These are phyloP conservation scores for Pleurotus pulmonarius DNA, from an alignment of 768 basidiomycete species.

Conservation along the genomic window DNA sequence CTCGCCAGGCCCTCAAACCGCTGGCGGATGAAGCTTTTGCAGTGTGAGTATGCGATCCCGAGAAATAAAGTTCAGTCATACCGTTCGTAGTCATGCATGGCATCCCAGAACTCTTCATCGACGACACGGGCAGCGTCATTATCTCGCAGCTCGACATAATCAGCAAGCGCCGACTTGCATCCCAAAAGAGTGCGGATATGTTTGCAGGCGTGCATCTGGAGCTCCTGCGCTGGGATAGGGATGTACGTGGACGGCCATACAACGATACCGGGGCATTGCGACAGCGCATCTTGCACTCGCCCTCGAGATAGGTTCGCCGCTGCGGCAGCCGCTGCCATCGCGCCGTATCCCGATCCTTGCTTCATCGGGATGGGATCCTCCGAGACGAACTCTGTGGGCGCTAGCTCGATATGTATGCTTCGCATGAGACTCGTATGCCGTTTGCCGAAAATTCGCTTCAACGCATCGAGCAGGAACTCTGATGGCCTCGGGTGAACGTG, in stretches of 20 bases:
- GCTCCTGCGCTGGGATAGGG: conserved; percentile 33
- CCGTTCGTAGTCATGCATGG: conserved; percentile 37
- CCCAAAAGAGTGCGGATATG: conserved; percentile 41
- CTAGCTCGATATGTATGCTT: conserved; percentile 36
- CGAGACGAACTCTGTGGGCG: conserved; percentile 23
- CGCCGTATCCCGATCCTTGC: not conserved
- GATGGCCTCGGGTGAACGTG: conserved; percentile 34
- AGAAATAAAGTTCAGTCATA: conserved; percentile 12
- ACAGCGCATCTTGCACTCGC: conserved; percentile 12
- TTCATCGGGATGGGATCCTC: conserved; percentile 4
- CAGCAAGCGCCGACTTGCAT: conserved; percentile 36
- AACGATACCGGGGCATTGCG: conserved; percentile 45
- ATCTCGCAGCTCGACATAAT: conserved; percentile 25
- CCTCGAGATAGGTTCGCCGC: not conserved
- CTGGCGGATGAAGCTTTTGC: conserved; percentile 18
- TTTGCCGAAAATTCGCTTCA: conserved; percentile 33
- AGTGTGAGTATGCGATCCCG: not conserved
- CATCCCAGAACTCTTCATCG: conserved; percentile 22
- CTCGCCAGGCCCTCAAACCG: conserved; percentile 18
- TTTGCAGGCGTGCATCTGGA: conserved; percentile 48
- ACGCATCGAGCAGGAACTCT: conserved; percentile 24
- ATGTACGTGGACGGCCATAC: conserved; percentile 41
- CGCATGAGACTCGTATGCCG: conserved; percentile 19
- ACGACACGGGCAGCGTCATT: conserved; percentile 17
- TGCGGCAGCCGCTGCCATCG: conserved; percentile 1